A percentile compares a stretch with the other conserved stretches of the same genome.
Conservation (phyloP, 805 yeast species). For the Hanseniaspora nectarophila region DNA sequence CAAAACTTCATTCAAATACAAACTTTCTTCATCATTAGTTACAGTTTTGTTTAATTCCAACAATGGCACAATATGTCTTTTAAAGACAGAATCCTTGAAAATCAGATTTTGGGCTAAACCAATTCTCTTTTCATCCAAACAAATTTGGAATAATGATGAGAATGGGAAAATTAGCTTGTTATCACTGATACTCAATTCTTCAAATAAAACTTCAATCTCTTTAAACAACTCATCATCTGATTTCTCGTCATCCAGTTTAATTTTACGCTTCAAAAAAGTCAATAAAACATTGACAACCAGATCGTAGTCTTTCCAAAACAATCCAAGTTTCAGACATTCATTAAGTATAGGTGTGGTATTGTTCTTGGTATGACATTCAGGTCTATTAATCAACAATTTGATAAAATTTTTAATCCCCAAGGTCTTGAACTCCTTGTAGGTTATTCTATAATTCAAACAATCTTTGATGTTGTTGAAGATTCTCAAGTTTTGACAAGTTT, state of each 20-base stretch:
- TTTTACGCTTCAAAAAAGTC: conserved; percentile 71
- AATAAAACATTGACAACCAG: conserved; percentile 41
- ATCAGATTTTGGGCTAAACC: conserved; percentile 56
- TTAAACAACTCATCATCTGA: conserved; percentile 50
- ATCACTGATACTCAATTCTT: conserved; percentile 21
- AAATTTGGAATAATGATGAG: conserved; percentile 47
- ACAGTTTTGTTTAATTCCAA: conserved; percentile 58
- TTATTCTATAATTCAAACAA: conserved; percentile 58
- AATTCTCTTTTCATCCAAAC: conserved; percentile 71
- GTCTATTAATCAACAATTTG: conserved; percentile 32
- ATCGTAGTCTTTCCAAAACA: conserved; percentile 35
- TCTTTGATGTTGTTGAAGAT: conserved; percentile 56
- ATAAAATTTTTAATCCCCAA: conserved; percentile 50
- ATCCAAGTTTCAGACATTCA: conserved; percentile 51
- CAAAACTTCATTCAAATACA: conserved; percentile 43
- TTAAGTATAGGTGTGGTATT: conserved; percentile 43
- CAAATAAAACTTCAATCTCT: conserved; percentile 34
- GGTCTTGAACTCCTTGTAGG: conserved; percentile 40
- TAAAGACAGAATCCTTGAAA: conserved; percentile 48
- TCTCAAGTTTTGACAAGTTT: conserved; percentile 48
- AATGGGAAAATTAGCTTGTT: conserved; percentile 37
- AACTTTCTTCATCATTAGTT: conserved; percentile 44
- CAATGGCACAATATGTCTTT: conserved; percentile 50
- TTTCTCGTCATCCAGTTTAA: conserved; percentile 40
- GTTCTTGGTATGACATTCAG: conserved; percentile 23